phyloP scores from a whole-genome alignment of 805 yeast species.

The Hanseniaspora occidentalis region DNA sequence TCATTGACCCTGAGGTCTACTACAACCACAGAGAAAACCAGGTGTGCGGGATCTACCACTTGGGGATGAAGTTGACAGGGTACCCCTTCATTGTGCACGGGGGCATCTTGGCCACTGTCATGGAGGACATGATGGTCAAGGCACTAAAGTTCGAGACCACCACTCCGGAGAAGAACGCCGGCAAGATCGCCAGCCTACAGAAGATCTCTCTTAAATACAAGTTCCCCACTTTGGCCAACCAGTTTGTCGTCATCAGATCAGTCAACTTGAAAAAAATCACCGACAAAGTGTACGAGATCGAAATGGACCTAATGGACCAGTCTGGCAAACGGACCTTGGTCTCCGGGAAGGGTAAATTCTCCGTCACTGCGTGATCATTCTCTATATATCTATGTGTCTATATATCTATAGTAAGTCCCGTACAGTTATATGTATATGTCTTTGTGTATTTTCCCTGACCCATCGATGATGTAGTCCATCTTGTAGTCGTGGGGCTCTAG shows the following conservation, averaged over 20 bases:
- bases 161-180: constrained; percentile 25
- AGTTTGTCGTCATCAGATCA: constrained; percentile 56
- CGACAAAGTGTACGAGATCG: constrained; percentile 25
- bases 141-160: constrained; percentile 25
- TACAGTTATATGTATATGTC: constrained; percentile 36
- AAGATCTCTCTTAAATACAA: constrained; percentile 33
- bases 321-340: constrained; percentile 40
- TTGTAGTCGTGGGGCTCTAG: constrained; percentile 20
- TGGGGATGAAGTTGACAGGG: constrained; percentile 72
- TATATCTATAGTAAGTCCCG: constrained; percentile 30
- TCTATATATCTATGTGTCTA: constrained; percentile 2
- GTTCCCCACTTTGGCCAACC: constrained; percentile 68
- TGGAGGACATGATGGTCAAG: constrained; percentile 65
- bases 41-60: constrained; percentile 55
- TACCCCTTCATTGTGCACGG: constrained; percentile 85
- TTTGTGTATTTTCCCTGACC: constrained; percentile 15
- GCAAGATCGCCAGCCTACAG: constrained; percentile 28
- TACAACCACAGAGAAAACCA: constrained; percentile 43
- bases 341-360: constrained; percentile 33
- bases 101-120: constrained; percentile 68
- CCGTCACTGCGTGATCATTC: constrained; percentile 20
- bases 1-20: constrained; percentile 60
- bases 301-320: constrained; percentile 41
- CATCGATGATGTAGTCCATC: constrained; percentile 21
- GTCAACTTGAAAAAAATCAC: constrained; percentile 22